These are phyloP conservation scores for Trypanosoma rangeli DNA, from an alignment of 208 protist genomes.

Conservation along the genomic window DNA sequence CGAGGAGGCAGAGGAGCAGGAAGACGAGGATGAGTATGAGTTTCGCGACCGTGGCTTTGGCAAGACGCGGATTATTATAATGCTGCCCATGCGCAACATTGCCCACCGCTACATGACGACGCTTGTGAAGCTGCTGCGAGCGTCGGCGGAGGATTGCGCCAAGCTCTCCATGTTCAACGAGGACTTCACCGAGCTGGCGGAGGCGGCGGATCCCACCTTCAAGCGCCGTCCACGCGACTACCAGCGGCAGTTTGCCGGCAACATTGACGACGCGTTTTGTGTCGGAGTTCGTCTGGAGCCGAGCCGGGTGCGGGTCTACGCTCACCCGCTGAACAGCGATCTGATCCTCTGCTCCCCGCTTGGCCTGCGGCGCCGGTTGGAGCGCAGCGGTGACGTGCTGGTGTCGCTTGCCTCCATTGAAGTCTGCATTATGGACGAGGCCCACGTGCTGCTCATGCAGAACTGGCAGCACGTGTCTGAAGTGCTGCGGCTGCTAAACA, in stretches of 20 bases:
- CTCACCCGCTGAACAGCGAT: constrained; percentile 92
- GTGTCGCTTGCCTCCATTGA: constrained; percentile 94
- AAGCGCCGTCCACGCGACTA: constrained; percentile 86
- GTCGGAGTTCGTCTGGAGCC: constrained; percentile 86
- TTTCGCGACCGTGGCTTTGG: constrained; percentile 95
- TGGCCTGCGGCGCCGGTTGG: constrained; percentile 80
- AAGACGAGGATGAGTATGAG: constrained; percentile 59
- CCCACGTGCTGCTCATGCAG: constrained; percentile 96
- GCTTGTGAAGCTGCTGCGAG: constrained; percentile 72
- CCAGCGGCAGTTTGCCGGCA: constrained; percentile 92
- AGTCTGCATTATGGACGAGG: constrained; percentile 92
- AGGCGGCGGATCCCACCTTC: constrained; percentile 86
- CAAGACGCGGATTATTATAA: constrained; percentile 89
- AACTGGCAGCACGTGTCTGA: constrained; percentile 95
- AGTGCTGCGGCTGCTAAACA: constrained; percentile 77
- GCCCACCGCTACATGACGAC: constrained; percentile 88
- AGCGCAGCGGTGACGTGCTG: constrained; percentile 69
- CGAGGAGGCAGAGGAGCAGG: constrained; percentile 11
- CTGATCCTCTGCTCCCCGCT: constrained; percentile 96
- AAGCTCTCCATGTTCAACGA: constrained; percentile 81
- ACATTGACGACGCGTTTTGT: constrained; percentile 96
- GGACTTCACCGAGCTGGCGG: constrained; percentile 89
- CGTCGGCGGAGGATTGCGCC: constrained; percentile 55
- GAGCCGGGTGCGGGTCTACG: constrained; percentile 80
- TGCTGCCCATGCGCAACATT: constrained; percentile 93